Evolutionary conservation across 106 monocot genomes (phyloP), one percentile per base, ranked within the genome.

Genomic region (Amphibolis antarctica): DNA sequence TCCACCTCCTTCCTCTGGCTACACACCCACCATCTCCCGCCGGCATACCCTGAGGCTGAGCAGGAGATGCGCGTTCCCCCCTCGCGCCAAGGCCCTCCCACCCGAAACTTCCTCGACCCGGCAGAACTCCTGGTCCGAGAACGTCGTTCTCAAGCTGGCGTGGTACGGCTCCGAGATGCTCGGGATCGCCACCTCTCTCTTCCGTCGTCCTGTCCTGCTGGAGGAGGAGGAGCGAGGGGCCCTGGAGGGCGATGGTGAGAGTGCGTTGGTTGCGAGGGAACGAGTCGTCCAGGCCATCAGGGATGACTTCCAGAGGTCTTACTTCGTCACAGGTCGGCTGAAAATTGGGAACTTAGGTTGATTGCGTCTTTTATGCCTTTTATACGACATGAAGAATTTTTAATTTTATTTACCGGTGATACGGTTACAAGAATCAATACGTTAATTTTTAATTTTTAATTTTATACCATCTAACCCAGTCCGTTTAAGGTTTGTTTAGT

Each of bases 111-210:
- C 62, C 29, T 45, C 28, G 9, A 29, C 50, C 20, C 60, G 28
- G 28, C 73, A 61, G 9, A 62, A 27, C 44, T 67, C 78, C 26
- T 44, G 13, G 3, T 63, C 86, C 45, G 86, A 92, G 71, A 92
- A 86, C 62, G 81, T 69, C 18, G 81, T 81, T 59, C 83, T 92
- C 18, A 81, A 60, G 71, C 36, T 68, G 14, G 86, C 91, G 7
- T 92, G 91, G 91, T 92, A 92, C 66, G 79, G 83, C 31, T 92
- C 86, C n/a, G 86, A 92, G 74, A 74, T 92, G 26, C 86, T 92
- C 0, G 91, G 91, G 5, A 70, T 86, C 61, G 83, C 77, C 19
- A 81, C 81, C 0, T 92, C 86, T 24, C 53, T 90, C 52, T 76
- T 90, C 67, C 79, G 88, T 18, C 65, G 55, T 10, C 1, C 66